A percentile compares a stretch with the other conserved stretches of the same genome.
Conservation (phyloP, 75 land plant genomes). For the Adiantum capillusveneris region DNA sequence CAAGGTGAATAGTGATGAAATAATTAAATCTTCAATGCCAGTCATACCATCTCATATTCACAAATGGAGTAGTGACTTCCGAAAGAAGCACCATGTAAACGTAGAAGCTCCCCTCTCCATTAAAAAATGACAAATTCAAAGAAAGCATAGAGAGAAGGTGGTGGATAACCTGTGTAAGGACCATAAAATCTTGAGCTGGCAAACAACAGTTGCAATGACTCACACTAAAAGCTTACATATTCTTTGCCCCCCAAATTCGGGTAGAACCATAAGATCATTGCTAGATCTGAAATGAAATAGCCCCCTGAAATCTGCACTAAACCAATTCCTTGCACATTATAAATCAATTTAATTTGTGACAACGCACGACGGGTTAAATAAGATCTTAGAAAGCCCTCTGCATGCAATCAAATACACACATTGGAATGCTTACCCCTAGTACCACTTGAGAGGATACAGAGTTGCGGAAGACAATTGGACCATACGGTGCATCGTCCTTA, state of each 20-base stretch:
- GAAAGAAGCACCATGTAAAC: conserved; percentile 69
- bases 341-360: too few relatives aligned
- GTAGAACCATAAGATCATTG: too few relatives aligned
- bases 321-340: too few relatives aligned
- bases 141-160: conserved; percentile 61
- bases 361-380: too few relatives aligned
- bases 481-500: conserved; percentile 24
- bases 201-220: too few relatives aligned
- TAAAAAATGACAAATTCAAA: conserved; percentile 43
- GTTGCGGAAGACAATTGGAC: conserved; percentile 29
- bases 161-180: conserved; percentile 62
- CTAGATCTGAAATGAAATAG: too few relatives aligned
- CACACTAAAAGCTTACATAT: too few relatives aligned
- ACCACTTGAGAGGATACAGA: conserved; percentile 36
- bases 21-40: background rate
- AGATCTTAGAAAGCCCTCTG: too few relatives aligned
- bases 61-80: conserved; percentile 75
- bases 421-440: conserved; percentile 47
- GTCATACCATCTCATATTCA: conserved; percentile 73
- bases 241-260: too few relatives aligned
- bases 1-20: background rate
- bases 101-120: conserved; percentile 61
- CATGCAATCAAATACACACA: too few relatives aligned
- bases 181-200: too few relatives aligned
- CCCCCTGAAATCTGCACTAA: too few relatives aligned